Base-by-base conservation (phyloP, 495 filamentous ascomycete genomes). In the Podospora anserina region DNA sequence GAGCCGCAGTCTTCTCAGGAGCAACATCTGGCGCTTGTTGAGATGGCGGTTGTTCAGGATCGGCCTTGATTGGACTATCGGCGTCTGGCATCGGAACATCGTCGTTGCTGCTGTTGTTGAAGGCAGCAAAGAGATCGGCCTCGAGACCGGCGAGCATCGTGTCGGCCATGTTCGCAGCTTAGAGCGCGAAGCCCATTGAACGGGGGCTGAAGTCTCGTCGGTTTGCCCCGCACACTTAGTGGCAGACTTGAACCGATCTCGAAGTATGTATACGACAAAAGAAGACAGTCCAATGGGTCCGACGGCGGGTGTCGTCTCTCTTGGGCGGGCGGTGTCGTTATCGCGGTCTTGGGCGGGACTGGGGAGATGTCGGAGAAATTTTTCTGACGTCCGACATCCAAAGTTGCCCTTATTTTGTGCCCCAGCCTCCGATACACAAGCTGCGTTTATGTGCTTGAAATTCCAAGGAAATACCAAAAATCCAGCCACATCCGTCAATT, bases 391-490 rank as follows among this genome's bases (percentile, higher is more conserved):
- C 74, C 74, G 75, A 80, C 73, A 63, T 64, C 68, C 71, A 75
- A 77, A 70, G 74, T 78, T 79, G 78, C 81, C 81, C 79, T 82
- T 70, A 79, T 77, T 78, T 81, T 71, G 70, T 78, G 79, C 81
- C 81, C 81, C 77, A 80, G 72, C 64, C 30, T 66, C 66, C 63
- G 81, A 82, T 82, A 82, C 81, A 82, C 80, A 80, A 32, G 30
- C 30, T 32, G 3, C 30, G 30, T 5, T 7, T 32, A 7, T 4
- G 4, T 6, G 4, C 30, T 7, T 32, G 30, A 32, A 32, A 77
- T 67, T 60, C 26, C 60, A 34, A 66, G 58, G 26, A 66, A 65
- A 74, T 69, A 23, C 32, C 53, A 18, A 59, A 44, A 64, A 64
- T 63, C 23, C 28, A 18, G 9, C 11, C 39, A 49, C 39, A 49